Base-by-base conservation (phyloP, 2,329 filamentous ascomycete genomes). In the Nothophoma quercina region DNA sequence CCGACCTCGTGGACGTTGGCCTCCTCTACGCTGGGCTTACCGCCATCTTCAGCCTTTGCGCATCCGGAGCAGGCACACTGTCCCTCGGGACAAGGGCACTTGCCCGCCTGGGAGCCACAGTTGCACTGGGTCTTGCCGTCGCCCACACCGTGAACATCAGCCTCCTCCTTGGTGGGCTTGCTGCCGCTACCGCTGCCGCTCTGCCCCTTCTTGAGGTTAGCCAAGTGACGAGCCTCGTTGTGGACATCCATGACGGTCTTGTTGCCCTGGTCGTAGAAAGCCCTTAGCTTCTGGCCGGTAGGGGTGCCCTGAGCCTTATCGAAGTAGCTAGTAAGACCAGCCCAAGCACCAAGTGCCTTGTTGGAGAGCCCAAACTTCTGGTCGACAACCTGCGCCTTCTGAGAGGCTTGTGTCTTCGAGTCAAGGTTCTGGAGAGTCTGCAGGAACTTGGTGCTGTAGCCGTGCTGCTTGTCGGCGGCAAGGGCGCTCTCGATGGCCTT, bases 181-280 rank as follows among this genome's bases (percentile, higher is more conserved):
- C 51, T 43, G 38, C 38, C 35, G 22, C 51, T 43, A 34, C 38
- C 35, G 22, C 38, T 45, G 13, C 50, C 44, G 21, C 53, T 56
- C 42, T 59, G 48, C 28, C 53, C 39, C 54, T 85, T 83, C 88
- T 97, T 97, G 63, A 99, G 77, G 61, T 96, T 87, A 41, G 93
- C 93, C 47, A 99, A 82, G 64, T 95, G 87, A 59, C 88, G 84
- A 25, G 95, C 95, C 82, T 99, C 95, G 58, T 83, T 84, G 78
- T 99, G 95, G 38, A 99, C 95, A 72, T 99, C 95, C 67, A 91
- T 83, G 25, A 97, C 92, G 78, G 98, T 93, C 79, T 91, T 91
- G 73, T 89, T 87, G 59, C 90, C 85, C 64, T 91, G 82, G 7
- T 87, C 83, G 78, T 99, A 99, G 79, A 99, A 99, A 58, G 88